These are phyloP conservation scores for Leccinum disarticulatum DNA, from an alignment of 768 basidiomycete species.

Conservation along the genomic window DNA sequence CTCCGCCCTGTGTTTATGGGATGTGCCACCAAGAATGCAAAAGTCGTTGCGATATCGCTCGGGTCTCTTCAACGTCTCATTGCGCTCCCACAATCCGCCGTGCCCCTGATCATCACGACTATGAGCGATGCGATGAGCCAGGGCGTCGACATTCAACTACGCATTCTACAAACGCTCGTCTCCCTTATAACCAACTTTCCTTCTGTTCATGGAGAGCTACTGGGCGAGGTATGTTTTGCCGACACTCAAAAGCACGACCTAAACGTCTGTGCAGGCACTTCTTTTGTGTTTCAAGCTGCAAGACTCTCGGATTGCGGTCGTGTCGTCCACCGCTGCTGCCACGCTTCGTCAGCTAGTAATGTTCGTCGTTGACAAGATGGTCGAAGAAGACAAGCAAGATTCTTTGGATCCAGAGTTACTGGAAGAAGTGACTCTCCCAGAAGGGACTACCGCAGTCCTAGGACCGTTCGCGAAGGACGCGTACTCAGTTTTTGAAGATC, in stretches of 20 bases:
- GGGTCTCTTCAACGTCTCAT: slow-evolving; percentile 91
- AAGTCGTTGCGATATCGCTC: slow-evolving; percentile 90
- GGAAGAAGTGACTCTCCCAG: slow-evolving; percentile 58
- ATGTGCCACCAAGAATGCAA: slow-evolving; percentile 88
- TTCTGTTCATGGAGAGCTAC: slow-evolving; percentile 71
- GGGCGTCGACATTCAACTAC: slow-evolving; percentile 95
- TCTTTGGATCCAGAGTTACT: slow-evolving; percentile 14
- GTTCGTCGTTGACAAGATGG: slow-evolving; percentile 96
- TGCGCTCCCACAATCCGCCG: slow-evolving; percentile 71
- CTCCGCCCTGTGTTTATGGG: slow-evolving; percentile 91
- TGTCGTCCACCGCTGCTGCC: slow-evolving; percentile 95
- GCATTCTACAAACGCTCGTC: slow-evolving; percentile 88
- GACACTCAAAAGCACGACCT: background rate
- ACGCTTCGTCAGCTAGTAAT: slow-evolving; percentile 95
- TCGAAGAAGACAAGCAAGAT: slow-evolving; percentile 64
- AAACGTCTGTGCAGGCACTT: slow-evolving; percentile 59
- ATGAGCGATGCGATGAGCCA: slow-evolving; percentile 88
- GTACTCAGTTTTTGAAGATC: slow-evolving; percentile 86
- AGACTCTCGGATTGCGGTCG: slow-evolving; percentile 93
- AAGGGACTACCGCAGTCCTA: slow-evolving; percentile 62
- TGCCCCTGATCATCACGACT: slow-evolving; percentile 77
- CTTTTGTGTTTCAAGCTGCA: slow-evolving; percentile 94
- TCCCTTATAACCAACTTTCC: slow-evolving; percentile 89
- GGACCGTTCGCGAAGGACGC: slow-evolving; percentile 81
- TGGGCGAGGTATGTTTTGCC: slow-evolving; percentile 71